Conservation (phyloP, 805 yeast species). For the Pichia membranifaciens region DNA sequence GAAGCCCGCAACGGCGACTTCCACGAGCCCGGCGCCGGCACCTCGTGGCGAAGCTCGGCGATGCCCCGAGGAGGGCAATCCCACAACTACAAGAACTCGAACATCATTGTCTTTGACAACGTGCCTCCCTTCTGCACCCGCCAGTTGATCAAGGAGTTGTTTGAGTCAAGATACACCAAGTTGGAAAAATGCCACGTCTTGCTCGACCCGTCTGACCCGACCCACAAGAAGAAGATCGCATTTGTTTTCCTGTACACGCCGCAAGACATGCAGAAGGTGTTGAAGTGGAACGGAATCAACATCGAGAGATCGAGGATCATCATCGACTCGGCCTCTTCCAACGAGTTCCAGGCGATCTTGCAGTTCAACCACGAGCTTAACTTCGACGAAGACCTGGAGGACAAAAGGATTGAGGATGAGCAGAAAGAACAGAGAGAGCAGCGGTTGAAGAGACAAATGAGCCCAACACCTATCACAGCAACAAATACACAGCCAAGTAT, state of each 20-base stretch:
- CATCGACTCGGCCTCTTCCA: slow-evolving; percentile 33
- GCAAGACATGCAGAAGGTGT: slow-evolving; percentile 49
- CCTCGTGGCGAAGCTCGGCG: neutral
- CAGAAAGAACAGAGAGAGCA: neutral
- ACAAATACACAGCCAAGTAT: slow-evolving; percentile 1
- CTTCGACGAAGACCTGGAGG: slow-evolving; percentile 25
- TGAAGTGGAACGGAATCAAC: slow-evolving; percentile 56
- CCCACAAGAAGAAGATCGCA: slow-evolving; percentile 47
- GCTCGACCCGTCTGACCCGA: slow-evolving; percentile 27
- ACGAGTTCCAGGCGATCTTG: slow-evolving; percentile 34
- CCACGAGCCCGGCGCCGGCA: neutral
- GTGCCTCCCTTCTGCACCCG: slow-evolving; percentile 52
- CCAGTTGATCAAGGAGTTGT: slow-evolving; percentile 50
- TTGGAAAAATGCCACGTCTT: slow-evolving; percentile 56
- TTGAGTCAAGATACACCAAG: slow-evolving; percentile 55
- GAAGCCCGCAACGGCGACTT: neutral
- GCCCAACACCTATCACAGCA: neutral
- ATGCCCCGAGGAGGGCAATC: neutral
- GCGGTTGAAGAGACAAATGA: neutral
- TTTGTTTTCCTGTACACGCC: slow-evolving; percentile 52
- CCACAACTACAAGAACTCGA: neutral
- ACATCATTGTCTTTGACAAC: slow-evolving; percentile 35
- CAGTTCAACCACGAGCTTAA: slow-evolving; percentile 24
- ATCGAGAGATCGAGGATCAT: slow-evolving; percentile 32
- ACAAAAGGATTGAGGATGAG: slow-evolving; percentile 13